Conservation (phyloP, 1,284 basidiomycete species). For the Cutaneotrichosporon dermatis region DNA sequence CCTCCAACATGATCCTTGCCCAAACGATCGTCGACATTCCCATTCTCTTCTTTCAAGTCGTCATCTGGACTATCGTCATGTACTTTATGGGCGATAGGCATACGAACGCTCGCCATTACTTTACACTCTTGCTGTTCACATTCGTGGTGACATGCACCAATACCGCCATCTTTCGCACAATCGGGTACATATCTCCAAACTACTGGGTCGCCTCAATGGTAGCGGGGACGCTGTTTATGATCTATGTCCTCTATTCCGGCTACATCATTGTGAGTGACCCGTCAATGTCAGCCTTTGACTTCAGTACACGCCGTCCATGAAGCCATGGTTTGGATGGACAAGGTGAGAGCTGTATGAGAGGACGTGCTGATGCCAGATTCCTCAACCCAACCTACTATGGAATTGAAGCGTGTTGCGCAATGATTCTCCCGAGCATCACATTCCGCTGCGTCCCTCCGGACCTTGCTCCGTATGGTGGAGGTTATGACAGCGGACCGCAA, state of each 20-base stretch:
- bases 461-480: constrained; percentile 47
- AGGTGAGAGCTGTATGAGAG: too few relatives aligned
- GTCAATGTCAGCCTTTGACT: too few relatives aligned
- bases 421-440: constrained; percentile 50
- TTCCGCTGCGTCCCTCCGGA: constrained; percentile 43
- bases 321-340: constrained; percentile 23
- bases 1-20: constrained; percentile 55
- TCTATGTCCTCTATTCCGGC: constrained; percentile 35
- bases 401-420: constrained; percentile 33
- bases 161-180: constrained; percentile 39
- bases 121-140: constrained; percentile 37
- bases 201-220: constrained; percentile 44
- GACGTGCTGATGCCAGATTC: too few relatives aligned
- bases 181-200: constrained; percentile 37
- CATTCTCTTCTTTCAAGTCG: constrained; percentile 45
- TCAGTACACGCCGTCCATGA: constrained; percentile 33
- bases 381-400: constrained; percentile 37
- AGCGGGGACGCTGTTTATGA: constrained; percentile 35
- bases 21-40: constrained; percentile 60
- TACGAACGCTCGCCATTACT: constrained; percentile 35
- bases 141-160: constrained; percentile 27
- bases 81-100: constrained; percentile 41
- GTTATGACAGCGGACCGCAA: constrained; percentile 27
- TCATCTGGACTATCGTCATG: constrained; percentile 47
- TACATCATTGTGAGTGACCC: constrained; percentile 27